A percentile compares a stretch with the other conserved stretches of the same genome.
These are phyloP conservation scores for Rhodotorula sp. DNA, from an alignment of 1,284 basidiomycete genomes.

Conservation along the genomic window DNA sequence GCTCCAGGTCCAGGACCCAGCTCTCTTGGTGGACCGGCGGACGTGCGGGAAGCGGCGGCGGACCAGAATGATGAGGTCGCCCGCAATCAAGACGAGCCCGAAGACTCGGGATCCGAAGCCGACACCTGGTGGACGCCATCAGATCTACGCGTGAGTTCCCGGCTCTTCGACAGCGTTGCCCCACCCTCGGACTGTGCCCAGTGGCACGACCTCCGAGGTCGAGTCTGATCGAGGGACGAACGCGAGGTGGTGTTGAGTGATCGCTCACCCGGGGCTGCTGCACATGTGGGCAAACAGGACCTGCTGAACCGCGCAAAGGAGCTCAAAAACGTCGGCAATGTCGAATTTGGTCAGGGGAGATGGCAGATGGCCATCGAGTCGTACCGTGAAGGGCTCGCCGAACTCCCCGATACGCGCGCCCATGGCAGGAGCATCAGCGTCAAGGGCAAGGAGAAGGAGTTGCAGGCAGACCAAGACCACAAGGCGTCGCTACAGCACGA, in stretches of 20 bases:
- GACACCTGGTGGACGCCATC: constrained; percentile 24
- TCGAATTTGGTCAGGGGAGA: constrained; percentile 28
- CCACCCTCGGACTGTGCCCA: neutral
- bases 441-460: constrained; percentile 32
- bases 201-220: neutral
- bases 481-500: neutral
- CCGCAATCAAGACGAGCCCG: constrained; percentile 3
- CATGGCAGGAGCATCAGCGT: neutral
- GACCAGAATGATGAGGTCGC: neutral
- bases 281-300: constrained; percentile 25
- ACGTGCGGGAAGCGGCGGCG: no score
- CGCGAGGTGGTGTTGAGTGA: neutral
- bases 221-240: neutral
- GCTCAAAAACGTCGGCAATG: constrained; percentile 33
- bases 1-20: no score
- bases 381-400: constrained; percentile 32
- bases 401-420: constrained; percentile 27
- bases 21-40: no score
- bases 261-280: neutral
- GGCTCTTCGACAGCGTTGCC: no score
- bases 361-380: constrained; percentile 33
- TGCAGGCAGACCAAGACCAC: neutral
- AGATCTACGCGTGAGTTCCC: constrained; percentile 22
- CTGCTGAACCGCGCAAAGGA: constrained; percentile 13
- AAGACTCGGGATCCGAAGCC: constrained; percentile 5